phyloP scores from a whole-genome alignment of 2,329 filamentous ascomycete species.

The Trichoderma atroviride region DNA sequence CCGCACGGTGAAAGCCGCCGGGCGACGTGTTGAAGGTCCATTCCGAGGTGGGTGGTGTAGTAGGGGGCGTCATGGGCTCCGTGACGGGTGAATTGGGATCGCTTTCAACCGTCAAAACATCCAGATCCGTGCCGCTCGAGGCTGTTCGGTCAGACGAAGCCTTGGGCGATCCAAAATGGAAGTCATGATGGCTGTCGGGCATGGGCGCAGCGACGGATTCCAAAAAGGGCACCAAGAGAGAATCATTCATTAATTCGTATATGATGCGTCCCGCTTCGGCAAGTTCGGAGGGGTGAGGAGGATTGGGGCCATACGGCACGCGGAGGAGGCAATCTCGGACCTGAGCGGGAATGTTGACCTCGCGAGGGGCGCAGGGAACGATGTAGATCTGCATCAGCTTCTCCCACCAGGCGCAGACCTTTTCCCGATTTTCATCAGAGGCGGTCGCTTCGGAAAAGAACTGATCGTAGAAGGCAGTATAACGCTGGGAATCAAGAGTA shows the following conservation, averaged over 20 bases:
- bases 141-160: constrained; percentile 46
- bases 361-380: constrained; percentile 77
- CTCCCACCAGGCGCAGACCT: constrained; percentile 81
- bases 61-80: constrained; percentile 75
- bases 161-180: constrained; percentile 49
- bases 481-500: constrained; percentile 89
- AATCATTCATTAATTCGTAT: constrained; percentile 97
- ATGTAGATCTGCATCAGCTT: constrained; percentile 91
- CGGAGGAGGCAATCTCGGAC: constrained; percentile 80
- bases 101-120: constrained; percentile 66
- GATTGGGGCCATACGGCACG: constrained; percentile 56
- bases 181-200: constrained; percentile 42
- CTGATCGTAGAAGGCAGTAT: constrained; percentile 62
- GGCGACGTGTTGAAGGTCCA: constrained; percentile 56
- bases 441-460: constrained; percentile 44
- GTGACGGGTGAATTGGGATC: constrained; percentile 59
- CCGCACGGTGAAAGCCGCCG: constrained; percentile 56
- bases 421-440: constrained; percentile 55
- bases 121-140: constrained; percentile 51
- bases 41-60: constrained; percentile 67
- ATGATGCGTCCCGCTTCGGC: constrained; percentile 85
- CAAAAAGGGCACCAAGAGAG: constrained; percentile 87
- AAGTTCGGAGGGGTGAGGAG: constrained; percentile 73
- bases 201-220: constrained; percentile 59
- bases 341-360: constrained; percentile 86